Evolutionary conservation across 768 basidiomycete species (phyloP).

Genomic region (Russula virescens): DNA sequence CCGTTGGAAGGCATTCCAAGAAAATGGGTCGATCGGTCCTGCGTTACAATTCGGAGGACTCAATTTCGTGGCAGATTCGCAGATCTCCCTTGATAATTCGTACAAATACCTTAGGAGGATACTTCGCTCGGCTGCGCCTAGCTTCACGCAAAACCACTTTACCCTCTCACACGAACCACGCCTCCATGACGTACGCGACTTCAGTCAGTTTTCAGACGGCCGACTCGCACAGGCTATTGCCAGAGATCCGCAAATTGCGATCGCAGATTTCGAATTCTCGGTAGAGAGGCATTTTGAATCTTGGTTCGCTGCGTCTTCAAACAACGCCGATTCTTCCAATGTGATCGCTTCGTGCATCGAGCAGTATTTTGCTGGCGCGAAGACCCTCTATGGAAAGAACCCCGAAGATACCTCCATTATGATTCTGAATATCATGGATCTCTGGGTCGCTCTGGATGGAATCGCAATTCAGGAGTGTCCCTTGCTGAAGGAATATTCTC

Average conservation of each 20-base stretch:
- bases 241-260: neutral
- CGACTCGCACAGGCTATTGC: neutral
- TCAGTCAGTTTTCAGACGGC: neutral
- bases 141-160: neutral
- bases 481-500: constrained; percentile 40
- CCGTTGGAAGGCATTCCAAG: constrained; percentile 12
- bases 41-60: neutral
- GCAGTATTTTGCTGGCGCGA: constrained; percentile 10
- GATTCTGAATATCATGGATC: constrained; percentile 37
- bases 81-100: constrained; percentile 3
- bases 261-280: constrained; percentile 12
- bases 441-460: constrained; percentile 38
- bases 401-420: constrained; percentile 32
- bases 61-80: neutral
- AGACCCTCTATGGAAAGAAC: constrained; percentile 2
- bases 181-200: neutral
- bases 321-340: neutral
- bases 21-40: neutral
- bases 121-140: neutral
- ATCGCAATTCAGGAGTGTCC: constrained; percentile 34
- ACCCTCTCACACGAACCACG: neutral
- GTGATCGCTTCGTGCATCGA: constrained; percentile 9
- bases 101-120: constrained; percentile 2
- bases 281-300: neutral
- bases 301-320: neutral